Evolutionary conservation across 1,284 basidiomycete genomes (phyloP).

Genomic region (Ustilago sp.): DNA sequence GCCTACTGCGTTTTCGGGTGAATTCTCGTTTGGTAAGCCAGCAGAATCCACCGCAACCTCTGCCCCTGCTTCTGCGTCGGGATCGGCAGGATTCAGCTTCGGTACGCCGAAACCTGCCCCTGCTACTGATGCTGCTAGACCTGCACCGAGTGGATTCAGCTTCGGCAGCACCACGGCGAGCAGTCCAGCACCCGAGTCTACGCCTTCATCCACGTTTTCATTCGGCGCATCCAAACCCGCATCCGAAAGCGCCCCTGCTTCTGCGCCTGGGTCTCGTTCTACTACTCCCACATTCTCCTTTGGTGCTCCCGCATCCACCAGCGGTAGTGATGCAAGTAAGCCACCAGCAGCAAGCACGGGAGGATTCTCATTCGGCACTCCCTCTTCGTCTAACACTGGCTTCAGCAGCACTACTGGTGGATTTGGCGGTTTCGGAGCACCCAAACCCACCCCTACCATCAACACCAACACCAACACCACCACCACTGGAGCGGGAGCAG

Average conservation of each 20-base stretch:
- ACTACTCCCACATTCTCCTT: conserved; percentile 31
- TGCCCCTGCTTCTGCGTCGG: conserved; percentile 11
- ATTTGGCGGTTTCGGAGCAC: neutral
- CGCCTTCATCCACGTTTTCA: conserved; percentile 18
- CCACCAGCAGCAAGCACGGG: conserved; percentile 14
- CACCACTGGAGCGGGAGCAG: neutral
- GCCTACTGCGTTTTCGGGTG: conserved; percentile 3
- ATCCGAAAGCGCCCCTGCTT: neutral
- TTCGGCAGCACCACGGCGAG: conserved; percentile 30
- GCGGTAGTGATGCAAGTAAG: conserved; percentile 2
- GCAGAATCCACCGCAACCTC: conserved; percentile 15
- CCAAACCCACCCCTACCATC: neutral
- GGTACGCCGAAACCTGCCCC: conserved; percentile 20
- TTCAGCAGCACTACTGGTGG: conserved; percentile 7
- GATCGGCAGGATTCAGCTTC: conserved; percentile 30
- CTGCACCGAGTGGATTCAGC: conserved; percentile 20
- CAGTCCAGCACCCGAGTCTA: conserved; percentile 16
- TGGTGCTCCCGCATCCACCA: conserved; percentile 5
- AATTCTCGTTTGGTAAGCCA: conserved; percentile 50
- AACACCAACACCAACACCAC: neutral
- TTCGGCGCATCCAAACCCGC: conserved; percentile 26
- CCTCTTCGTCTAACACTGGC: conserved; percentile 10
- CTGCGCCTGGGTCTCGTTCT: conserved; percentile 7
- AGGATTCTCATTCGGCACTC: conserved; percentile 26
- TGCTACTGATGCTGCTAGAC: conserved; percentile 17